Evolutionary conservation across 2,329 filamentous ascomycete genomes (phyloP), one percentile per base, ranked within the genome.

Genomic region (Stagonosporopsis chrysanthemi): DNA sequence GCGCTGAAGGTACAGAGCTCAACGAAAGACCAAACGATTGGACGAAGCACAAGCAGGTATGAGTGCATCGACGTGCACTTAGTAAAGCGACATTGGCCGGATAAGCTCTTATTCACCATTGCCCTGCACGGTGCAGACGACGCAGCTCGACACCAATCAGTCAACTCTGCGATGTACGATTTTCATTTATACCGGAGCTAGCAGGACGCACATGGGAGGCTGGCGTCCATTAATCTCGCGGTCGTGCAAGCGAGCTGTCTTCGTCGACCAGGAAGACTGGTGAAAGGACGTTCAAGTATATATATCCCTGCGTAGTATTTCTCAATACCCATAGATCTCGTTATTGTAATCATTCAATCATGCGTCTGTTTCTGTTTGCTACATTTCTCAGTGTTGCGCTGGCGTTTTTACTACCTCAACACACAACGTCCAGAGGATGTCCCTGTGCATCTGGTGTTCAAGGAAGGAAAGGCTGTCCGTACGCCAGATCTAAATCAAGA

Each of bases 41-140:
- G 24, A 47, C 36, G 11, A 57, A 57, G n/a, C 43, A 52, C 22
- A 57, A 57, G 38, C 53, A 52, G 9, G 48, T 52, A 11, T 57
- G 29, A 48, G 31, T 9, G n/a, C 6, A 4, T 22, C 7, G 3
- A 35, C n/a, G 17, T 9, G 19, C 4, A 4, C 12, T 23, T 6
- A 6, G 17, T 22, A 14, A 22, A 5, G 3, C 17, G 19, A 19
- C 12, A 19, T 8, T 12, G 17, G 28, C 19, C 11, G 4, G 8
- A 33, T 29, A 41, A 24, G 19, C 39, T 41, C 12, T 24, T 41
- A 15, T 7, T 4, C 39, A 28, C 24, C 15, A n/a, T 14, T 33
- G 5, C 29, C 11, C 7, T 33, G 31, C 31, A 33, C 15, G 12
- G 31, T 33, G 31, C 31, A 33, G 31, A n/a, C 4, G 2, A 3